Conservation (phyloP, 352 stramenopile genomes). For the Phytopythium boreale region DNA sequence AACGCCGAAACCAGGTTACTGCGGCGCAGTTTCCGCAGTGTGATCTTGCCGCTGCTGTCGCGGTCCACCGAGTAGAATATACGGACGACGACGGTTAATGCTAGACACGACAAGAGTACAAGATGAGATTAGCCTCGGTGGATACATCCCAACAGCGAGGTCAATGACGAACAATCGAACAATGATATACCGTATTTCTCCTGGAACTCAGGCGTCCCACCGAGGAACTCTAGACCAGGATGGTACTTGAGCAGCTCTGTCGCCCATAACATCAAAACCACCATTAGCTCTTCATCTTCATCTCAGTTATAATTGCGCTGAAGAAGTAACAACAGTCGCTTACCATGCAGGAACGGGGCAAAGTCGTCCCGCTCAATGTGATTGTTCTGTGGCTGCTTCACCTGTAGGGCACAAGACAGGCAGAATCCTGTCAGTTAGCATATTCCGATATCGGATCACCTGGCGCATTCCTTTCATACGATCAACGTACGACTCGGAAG, state of each 20-base stretch:
- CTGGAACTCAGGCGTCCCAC: slow-evolving; percentile 98
- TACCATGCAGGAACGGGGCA: slow-evolving; percentile 95
- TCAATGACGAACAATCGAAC: neutral
- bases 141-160: neutral
- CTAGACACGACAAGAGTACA: slow-evolving; percentile 23
- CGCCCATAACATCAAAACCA: neutral
- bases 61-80: slow-evolving; percentile 95
- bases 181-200: slow-evolving; percentile 93
- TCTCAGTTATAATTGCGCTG: slow-evolving; percentile 23
- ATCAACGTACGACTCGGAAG: slow-evolving; percentile 90
- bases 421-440: neutral
- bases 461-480: neutral
- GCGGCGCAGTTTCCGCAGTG: slow-evolving; percentile 90
- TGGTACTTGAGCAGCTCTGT: slow-evolving; percentile 87
- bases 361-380: slow-evolving; percentile 96
- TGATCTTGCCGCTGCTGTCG: slow-evolving; percentile 95
- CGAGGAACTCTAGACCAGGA: slow-evolving; percentile 95
- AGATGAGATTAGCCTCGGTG: neutral
- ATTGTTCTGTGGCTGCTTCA: slow-evolving; percentile 92
- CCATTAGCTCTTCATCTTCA: neutral
- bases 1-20: slow-evolving; percentile 95
- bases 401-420: slow-evolving; percentile 20
- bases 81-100: slow-evolving; percentile 94
- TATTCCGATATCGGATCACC: neutral
- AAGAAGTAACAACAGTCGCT: slow-evolving; percentile 23